phyloP scores from a whole-genome alignment of 139 green algal species.

The Trebouxia sp. region DNA sequence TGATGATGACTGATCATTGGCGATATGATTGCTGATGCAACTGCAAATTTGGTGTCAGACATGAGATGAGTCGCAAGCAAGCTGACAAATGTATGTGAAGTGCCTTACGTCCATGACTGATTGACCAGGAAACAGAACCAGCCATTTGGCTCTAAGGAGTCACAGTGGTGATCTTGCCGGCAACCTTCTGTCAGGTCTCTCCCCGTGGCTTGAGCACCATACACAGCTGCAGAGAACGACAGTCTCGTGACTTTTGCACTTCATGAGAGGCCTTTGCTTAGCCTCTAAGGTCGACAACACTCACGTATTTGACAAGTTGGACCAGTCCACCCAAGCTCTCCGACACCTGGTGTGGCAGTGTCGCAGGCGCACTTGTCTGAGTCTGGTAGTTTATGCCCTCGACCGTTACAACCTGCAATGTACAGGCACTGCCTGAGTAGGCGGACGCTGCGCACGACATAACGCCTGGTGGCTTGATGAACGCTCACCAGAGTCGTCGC shows the following conservation, averaged over 20 bases:
- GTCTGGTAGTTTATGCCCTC: not conserved
- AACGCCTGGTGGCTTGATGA: too few relatives aligned
- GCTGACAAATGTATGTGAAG: too few relatives aligned
- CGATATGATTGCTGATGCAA: too few relatives aligned
- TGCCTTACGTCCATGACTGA: slow-evolving; percentile 25
- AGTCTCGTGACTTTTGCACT: too few relatives aligned
- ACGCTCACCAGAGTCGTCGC: too few relatives aligned
- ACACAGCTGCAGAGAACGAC: slow-evolving; percentile 21
- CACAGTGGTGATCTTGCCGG: slow-evolving; percentile 26
- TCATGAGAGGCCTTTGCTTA: too few relatives aligned
- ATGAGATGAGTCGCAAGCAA: too few relatives aligned
- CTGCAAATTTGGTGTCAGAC: too few relatives aligned
- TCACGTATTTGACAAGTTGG: slow-evolving; percentile 29
- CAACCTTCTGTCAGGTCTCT: slow-evolving; percentile 31
- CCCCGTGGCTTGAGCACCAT: slow-evolving; percentile 23
- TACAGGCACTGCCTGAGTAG: not conserved
- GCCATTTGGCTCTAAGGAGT: slow-evolving; percentile 26
- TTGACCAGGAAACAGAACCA: slow-evolving; percentile 47
- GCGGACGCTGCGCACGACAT: not conserved
- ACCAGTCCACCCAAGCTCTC: slow-evolving; percentile 1
- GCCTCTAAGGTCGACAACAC: not conserved
- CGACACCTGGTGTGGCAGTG: not conserved
- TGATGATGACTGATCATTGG: too few relatives aligned
- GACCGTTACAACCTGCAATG: slow-evolving; percentile 32
- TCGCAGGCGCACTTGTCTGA: slow-evolving; percentile 13